Conservation (phyloP, 345 rosid genomes). For the Noccaea bulbosa region DNA sequence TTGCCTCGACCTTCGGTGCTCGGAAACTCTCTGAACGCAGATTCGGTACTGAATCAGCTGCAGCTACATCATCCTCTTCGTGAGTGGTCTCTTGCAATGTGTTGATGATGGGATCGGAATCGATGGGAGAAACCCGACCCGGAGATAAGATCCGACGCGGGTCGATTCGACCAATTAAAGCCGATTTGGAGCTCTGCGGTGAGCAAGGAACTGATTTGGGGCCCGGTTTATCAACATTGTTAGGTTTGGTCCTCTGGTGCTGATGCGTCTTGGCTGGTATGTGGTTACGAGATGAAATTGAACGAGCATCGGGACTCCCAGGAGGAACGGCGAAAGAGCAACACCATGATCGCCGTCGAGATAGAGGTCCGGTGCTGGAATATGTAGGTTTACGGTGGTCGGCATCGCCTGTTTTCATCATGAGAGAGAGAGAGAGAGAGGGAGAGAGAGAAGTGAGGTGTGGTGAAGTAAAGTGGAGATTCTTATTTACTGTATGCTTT, state of each 20-base stretch:
- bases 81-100: slow-evolving; percentile 39
- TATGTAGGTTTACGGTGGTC: slow-evolving; percentile 38
- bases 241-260: slow-evolving; percentile 46
- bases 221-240: slow-evolving; percentile 45
- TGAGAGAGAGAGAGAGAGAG: slow-evolving; percentile 18
- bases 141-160: slow-evolving; percentile 93
- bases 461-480: neutral
- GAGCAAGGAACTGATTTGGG: slow-evolving; percentile 62
- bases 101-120: slow-evolving; percentile 53
- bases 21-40: slow-evolving; percentile 52
- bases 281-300: slow-evolving; percentile 45
- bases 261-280: slow-evolving; percentile 36
- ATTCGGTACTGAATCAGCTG: slow-evolving; percentile 37
- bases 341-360: slow-evolving; percentile 74
- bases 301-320: slow-evolving; percentile 70
- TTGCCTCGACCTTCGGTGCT: slow-evolving; percentile 42
- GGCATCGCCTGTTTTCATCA: slow-evolving; percentile 44
- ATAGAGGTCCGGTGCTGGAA: slow-evolving; percentile 33
- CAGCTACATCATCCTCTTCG: slow-evolving; percentile 31
- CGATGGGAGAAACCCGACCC: slow-evolving; percentile 94
- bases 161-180: slow-evolving; percentile 74
- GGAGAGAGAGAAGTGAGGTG: slow-evolving; percentile 15
- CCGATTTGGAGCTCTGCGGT: slow-evolving; percentile 72
- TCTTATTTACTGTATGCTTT: neutral
- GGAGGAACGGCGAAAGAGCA: slow-evolving; percentile 79